Base-by-base conservation (phyloP, 1,284 basidiomycete species). In the Boletus sp. region DNA sequence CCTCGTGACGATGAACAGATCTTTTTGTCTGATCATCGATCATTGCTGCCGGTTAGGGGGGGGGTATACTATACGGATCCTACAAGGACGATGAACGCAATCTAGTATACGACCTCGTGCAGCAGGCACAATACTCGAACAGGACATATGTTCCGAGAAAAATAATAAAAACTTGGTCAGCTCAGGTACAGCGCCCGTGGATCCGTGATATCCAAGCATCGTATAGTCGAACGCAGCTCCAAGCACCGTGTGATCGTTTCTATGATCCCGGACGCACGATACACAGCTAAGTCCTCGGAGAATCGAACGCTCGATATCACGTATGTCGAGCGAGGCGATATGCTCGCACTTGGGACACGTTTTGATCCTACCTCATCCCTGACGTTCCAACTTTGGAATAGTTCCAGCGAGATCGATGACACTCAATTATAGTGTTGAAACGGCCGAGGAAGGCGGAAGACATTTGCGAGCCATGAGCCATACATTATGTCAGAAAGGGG, bases 251-350 rank as follows among this genome's bases (percentile, higher is more conserved):
- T n/a, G n/a, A n/a, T n/a, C n/a, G n/a, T n/a, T n/a, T n/a, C n/a
- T n/a, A n/a, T n/a, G n/a, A n/a, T n/a, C n/a, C n/a, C n/a, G 8
- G 17, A 25, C 1, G 26, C 23, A 32, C n/a, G 32, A 51, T 32
- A 27, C 32, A 27, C 16, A 17, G 8, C 3, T 4, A 42, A 20
- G 30, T 56, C 56, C 56, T 58, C 58, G 56, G 58, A 52, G 48
- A 34, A 52, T n/a, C 5, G 19, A 22, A 33, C 6, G 25, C 13
- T 17, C 20, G 35, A 23, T 20, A 20, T 53, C 17, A 34, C 53
- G 47, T 30, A 17, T 19, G 36, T 34, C 19, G 29, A 25, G 16
- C 13, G 14, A 39, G 17, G 29, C 17, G 48, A 41, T 42, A 27
- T 7, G 19, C 30, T 44, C 25, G 35, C 14, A 14, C 27, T 22